Percentiles rank a stretch among this genome's conserved stretches.
Evolutionary conservation across 805 yeast species (phyloP).

Genomic region (Teunomyces lycoperdinae): DNA sequence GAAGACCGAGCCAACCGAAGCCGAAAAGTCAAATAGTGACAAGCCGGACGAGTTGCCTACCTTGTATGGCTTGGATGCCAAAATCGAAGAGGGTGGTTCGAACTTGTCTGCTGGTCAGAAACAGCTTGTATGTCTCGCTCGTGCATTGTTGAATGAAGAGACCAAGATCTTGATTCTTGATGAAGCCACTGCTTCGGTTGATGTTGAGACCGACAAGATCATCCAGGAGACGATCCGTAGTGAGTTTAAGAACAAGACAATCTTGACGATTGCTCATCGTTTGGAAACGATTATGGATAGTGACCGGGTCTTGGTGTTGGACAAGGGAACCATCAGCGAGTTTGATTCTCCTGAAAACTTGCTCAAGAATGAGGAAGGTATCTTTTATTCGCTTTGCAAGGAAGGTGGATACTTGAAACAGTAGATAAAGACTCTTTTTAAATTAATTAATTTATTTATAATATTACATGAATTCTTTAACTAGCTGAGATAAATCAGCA

Average conservation of each 20-base stretch:
- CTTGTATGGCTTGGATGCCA: conserved; percentile 46
- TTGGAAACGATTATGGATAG: conserved; percentile 80
- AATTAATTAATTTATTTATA: neutral
- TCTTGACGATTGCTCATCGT: conserved; percentile 82
- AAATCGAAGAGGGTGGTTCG: conserved; percentile 43
- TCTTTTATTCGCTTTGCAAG: conserved; percentile 54
- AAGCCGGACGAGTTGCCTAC: conserved; percentile 16
- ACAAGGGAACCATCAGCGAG: conserved; percentile 71
- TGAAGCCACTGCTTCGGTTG: conserved; percentile 89
- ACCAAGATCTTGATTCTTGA: conserved; percentile 63
- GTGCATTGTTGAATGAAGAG: conserved; percentile 66
- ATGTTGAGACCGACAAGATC: conserved; percentile 76
- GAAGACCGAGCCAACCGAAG: conserved; percentile 33
- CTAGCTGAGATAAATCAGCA: conserved; percentile 28
- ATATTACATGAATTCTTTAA: conserved; percentile 7
- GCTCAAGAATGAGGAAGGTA: conserved; percentile 39
- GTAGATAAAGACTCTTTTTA: neutral
- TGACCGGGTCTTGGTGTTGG: conserved; percentile 74
- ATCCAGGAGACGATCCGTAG: conserved; percentile 75
- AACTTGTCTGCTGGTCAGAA: conserved; percentile 53
- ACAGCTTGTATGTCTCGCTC: conserved; percentile 69
- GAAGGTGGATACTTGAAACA: conserved; percentile 32
- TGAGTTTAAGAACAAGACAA: conserved; percentile 73
- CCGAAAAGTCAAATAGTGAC: conserved; percentile 13
- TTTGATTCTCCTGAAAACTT: conserved; percentile 66